These are phyloP conservation scores for Wallacemonas sp. DNA, from an alignment of 208 protist species.

Conservation along the genomic window DNA sequence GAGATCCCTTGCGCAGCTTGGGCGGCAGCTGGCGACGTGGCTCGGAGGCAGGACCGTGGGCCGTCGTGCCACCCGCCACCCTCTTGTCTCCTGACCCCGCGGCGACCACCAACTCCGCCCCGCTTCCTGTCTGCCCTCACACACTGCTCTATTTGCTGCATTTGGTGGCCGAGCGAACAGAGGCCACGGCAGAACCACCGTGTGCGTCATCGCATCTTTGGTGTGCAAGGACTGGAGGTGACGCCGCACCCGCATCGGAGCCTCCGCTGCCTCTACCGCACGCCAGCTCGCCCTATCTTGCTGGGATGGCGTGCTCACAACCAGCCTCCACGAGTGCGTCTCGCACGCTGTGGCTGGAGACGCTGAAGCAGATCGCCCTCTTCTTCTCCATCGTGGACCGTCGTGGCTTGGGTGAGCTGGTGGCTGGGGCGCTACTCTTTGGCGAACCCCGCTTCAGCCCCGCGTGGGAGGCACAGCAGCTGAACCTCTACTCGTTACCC, in stretches of 20 bases:
- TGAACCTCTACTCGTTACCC: conserved; percentile 6
- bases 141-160: conserved; percentile 11
- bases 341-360: conserved; percentile 1
- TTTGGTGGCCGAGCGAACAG: background rate
- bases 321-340: background rate
- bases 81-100: no score
- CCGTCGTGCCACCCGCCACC: no score
- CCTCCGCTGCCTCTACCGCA: no score
- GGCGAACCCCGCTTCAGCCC: conserved; percentile 10
- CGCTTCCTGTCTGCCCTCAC: conserved; percentile 7
- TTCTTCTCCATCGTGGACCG: conserved; percentile 32
- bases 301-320: no score
- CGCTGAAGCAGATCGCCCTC: conserved; percentile 29
- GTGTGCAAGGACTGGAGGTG: no score
- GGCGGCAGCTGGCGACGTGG: no score
- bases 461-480: conserved; percentile 10
- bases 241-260: no score
- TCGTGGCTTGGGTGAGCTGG: conserved; percentile 24
- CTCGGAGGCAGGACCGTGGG: no score
- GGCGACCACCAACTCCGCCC: background rate
- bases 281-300: no score
- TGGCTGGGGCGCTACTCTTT: conserved; percentile 42
- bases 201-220: no score
- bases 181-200: background rate
- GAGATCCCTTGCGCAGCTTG: background rate